A percentile compares a stretch with the other conserved stretches of the same genome.
Evolutionary conservation across 2,329 filamentous ascomycete species (phyloP).

Genomic region (Aspergillus chevalieri): DNA sequence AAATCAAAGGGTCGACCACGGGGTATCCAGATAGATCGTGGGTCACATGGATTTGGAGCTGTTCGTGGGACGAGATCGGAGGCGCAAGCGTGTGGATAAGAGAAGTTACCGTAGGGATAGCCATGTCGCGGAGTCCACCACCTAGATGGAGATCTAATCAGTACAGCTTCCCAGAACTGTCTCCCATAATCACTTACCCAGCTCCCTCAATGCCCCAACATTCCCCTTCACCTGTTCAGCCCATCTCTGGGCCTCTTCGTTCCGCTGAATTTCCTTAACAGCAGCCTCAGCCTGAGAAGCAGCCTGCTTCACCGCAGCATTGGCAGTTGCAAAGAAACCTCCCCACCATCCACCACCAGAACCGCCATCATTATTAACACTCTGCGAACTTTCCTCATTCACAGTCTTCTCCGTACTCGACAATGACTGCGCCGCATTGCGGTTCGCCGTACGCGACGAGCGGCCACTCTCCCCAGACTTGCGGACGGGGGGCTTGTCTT

Average conservation of each 20-base stretch:
- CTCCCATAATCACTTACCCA: conserved; percentile 61
- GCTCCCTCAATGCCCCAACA: conserved; percentile 67
- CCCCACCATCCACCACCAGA: conserved; percentile 80
- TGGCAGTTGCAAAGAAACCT: conserved; percentile 73
- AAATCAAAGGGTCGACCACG: conserved; percentile 85
- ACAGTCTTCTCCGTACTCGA: conserved; percentile 39
- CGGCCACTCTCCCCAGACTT: conserved; percentile 74
- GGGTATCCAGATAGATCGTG: conserved; percentile 94
- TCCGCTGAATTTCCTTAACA: conserved; percentile 91
- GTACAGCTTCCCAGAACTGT: neutral
- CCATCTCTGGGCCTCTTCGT: conserved; percentile 95
- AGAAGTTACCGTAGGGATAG: conserved; percentile 89
- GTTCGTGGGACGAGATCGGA: conserved; percentile 93
- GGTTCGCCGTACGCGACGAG: conserved; percentile 66
- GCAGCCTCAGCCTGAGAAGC: conserved; percentile 87
- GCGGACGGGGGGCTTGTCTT: conserved; percentile 57
- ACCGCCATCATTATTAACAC: conserved; percentile 3
- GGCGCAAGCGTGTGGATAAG: conserved; percentile 92
- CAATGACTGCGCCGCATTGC: conserved; percentile 36
- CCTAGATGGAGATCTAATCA: conserved; percentile 47
- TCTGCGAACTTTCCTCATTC: conserved; percentile 38
- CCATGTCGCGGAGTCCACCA: conserved; percentile 77
- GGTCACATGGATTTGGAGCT: conserved; percentile 92
- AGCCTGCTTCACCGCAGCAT: conserved; percentile 64
- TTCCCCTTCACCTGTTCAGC: conserved; percentile 89